These are phyloP conservation scores for Pseudogymnoascus sp. DNA, from an alignment of 2,329 filamentous ascomycete species.

Conservation along the genomic window DNA sequence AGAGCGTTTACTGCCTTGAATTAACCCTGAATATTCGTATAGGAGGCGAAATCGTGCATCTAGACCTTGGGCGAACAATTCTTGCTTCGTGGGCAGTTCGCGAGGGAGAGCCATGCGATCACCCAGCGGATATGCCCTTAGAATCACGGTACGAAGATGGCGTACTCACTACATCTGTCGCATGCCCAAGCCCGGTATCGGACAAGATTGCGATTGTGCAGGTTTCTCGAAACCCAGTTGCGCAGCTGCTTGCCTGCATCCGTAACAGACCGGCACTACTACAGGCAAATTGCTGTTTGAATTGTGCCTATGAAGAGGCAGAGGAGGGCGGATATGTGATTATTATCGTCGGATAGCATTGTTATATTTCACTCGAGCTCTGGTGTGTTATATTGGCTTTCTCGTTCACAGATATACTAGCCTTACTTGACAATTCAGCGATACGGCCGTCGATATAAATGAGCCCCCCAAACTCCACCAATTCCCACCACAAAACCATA, in stretches of 20 bases:
- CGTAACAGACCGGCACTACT: neutral
- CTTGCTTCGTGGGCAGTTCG: neutral
- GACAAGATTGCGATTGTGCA: neutral
- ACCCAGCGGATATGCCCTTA: neutral
- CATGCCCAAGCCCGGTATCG: no score
- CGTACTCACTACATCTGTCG: neutral
- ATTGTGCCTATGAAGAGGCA: neutral
- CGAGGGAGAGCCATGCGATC: neutral
- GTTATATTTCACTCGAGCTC: neutral
- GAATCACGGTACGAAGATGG: neutral
- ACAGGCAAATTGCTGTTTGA: neutral
- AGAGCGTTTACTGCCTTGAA: neutral
- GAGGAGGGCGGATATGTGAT: neutral
- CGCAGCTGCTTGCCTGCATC: neutral
- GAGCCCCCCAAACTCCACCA: neutral
- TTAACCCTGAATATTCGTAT: neutral
- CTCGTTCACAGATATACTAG: neutral
- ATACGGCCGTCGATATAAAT: neutral
- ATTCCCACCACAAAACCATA: neutral
- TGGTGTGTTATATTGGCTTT: neutral
- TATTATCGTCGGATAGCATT: neutral
- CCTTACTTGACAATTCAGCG: neutral
- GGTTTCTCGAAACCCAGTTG: neutral
- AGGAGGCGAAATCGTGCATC: neutral
- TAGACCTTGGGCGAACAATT: neutral